phyloP scores from a whole-genome alignment of 306 rosid species.

The Arachis hypogaea region DNA sequence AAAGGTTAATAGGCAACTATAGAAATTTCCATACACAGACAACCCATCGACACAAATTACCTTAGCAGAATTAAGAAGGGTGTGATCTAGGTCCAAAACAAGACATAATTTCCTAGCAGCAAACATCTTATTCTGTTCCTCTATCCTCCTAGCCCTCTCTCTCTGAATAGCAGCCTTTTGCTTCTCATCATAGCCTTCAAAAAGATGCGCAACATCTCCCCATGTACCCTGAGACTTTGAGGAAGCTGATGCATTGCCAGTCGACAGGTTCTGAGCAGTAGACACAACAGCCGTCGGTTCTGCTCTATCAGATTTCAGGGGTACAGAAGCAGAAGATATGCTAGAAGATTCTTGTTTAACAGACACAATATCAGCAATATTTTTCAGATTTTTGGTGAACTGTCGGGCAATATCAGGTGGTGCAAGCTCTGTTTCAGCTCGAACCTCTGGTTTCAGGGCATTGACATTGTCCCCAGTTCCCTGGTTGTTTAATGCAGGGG shows the following conservation, averaged over 20 bases:
- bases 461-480: slow-evolving; percentile 54
- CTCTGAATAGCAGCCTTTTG: slow-evolving; percentile 95
- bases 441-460: slow-evolving; percentile 59
- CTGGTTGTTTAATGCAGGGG: slow-evolving; percentile 47
- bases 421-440: slow-evolving; percentile 49
- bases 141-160: slow-evolving; percentile 92
- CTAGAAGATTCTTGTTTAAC: slow-evolving; percentile 63
- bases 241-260: slow-evolving; percentile 44
- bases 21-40: slow-evolving; percentile 24
- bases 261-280: slow-evolving; percentile 53
- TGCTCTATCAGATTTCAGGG: slow-evolving; percentile 52
- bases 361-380: slow-evolving; percentile 80
- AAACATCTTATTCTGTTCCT: slow-evolving; percentile 95
- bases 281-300: slow-evolving; percentile 51
- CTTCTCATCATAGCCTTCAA: slow-evolving; percentile 88
- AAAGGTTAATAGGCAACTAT: slow-evolving; percentile 37
- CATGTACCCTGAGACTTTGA: slow-evolving; percentile 65
- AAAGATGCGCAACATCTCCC: slow-evolving; percentile 89
- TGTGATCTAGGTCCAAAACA: slow-evolving; percentile 97
- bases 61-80: slow-evolving; percentile 99
- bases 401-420: slow-evolving; percentile 75
- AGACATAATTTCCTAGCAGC: slow-evolving; percentile 87
- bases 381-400: slow-evolving; percentile 82
- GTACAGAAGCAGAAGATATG: slow-evolving; percentile 53
- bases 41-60: slow-evolving; percentile 50